A percentile compares a stretch with the other conserved stretches of the same genome.
Conservation (phyloP, 208 protist genomes). For the Novymonas esmeraldas region DNA sequence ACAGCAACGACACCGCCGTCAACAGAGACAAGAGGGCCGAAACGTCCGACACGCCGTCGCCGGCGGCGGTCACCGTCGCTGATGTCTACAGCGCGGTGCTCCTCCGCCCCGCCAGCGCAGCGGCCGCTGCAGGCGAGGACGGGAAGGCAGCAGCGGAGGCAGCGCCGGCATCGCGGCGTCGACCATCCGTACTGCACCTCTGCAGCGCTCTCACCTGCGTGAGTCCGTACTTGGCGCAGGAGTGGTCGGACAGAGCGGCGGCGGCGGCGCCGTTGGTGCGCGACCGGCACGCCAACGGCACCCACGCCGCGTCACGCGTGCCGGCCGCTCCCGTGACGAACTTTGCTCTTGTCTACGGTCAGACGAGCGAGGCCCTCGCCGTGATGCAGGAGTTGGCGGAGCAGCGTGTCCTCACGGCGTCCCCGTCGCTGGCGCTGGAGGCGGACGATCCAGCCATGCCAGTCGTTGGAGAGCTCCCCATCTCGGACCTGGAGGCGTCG, state of each 20-base stretch:
- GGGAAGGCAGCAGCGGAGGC: too few species aligned
- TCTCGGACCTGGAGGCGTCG: slow-evolving; percentile 1
- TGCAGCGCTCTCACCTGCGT: slow-evolving; percentile 23
- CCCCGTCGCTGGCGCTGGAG: neutral
- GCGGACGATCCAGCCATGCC: neutral
- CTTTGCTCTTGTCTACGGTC: slow-evolving; percentile 23
- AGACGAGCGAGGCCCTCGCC: neutral
- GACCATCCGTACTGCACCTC: slow-evolving; percentile 16
- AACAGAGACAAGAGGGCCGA: neutral
- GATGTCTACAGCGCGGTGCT: slow-evolving; percentile 18
- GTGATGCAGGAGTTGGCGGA: slow-evolving; percentile 18
- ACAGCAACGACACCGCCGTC: neutral
- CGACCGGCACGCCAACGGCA: neutral
- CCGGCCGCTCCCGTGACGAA: slow-evolving; percentile 3
- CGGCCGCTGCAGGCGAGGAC: too few species aligned
- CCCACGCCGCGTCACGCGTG: neutral
- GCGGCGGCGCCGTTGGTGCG: neutral
- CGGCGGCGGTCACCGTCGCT: neutral
- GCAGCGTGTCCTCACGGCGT: slow-evolving; percentile 6
- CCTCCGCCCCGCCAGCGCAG: neutral
- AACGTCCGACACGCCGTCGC: neutral
- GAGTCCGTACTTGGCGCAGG: slow-evolving; percentile 19
- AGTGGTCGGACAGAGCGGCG: slow-evolving; percentile 25
- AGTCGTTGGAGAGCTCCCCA: neutral
- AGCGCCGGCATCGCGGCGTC: neutral